Base-by-base conservation (phyloP, 2,329 filamentous ascomycete species). In the Ceratocystis albifundus region DNA sequence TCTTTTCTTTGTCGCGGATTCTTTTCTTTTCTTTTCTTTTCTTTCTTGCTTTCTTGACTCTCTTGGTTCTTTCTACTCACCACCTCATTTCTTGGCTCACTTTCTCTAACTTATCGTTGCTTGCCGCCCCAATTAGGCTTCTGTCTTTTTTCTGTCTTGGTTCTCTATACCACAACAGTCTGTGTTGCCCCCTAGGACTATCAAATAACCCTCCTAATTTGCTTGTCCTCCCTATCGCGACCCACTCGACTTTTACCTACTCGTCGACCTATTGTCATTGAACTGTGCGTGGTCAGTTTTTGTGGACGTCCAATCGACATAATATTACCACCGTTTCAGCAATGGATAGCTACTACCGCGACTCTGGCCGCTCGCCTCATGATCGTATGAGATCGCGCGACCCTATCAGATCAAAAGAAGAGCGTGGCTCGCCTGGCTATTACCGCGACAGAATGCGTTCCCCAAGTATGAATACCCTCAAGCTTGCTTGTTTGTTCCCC, bases 301-400 rank as follows among this genome's bases (percentile, higher is more conserved):
- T 12, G 25, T 30, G 53, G 53, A 10, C 25, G 15, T 41, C 46
- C 46, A 10, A n/a, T 50, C 22, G n/a, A 50, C 46, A 50, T 12
- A 20, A 50, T 12, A 61, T 53, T 70, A 66, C 15, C 64, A 57
- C 63, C 28, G 25, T 70, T 55, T 36, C 20, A 65, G 70, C 68
- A 48, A 84, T 84, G 82, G 81, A 84, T 69, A 82, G 80, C 0
- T 83, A 82, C 69, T 82, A 82, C 70, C 78, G 83, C 69, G 82
- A 84, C 68, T 73, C 79, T 28, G 80, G 74, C 44, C 80, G 82
- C 48, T 84, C 82, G 32, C 82, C 83, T 1, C 74, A 73, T 61
- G 80, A 84, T 65, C 80, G 82, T 66, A 76, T 82, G 80, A 75
- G 72, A 68, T 70, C 73, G 53, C 80, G 82, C 62, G 82, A 84